phyloP scores from a whole-genome alignment of 2,329 filamentous ascomycete genomes.

The Trichoderma sp. region DNA sequence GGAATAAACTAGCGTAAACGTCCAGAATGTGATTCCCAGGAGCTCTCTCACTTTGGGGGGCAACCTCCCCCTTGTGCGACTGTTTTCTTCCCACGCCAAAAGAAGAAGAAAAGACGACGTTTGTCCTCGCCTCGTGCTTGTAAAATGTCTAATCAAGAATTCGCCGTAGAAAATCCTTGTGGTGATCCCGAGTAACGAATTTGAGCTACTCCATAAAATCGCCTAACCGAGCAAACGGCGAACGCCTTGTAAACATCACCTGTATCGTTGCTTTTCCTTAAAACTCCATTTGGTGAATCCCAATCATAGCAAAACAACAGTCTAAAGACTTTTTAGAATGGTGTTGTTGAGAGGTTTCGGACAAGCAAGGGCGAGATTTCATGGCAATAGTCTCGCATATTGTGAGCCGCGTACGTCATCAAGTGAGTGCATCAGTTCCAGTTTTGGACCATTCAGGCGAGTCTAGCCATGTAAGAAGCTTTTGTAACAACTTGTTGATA shows the following conservation, averaged over 20 bases:
- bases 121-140: not conserved
- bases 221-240: not conserved
- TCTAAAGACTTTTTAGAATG: not conserved
- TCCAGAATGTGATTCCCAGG: not conserved
- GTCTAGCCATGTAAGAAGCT: constrained; percentile 34
- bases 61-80: not conserved
- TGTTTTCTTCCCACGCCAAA: not conserved
- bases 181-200: not conserved
- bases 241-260: not conserved
- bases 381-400: not conserved
- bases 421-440: not conserved
- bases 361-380: not conserved
- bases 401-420: not conserved
- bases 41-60: not conserved
- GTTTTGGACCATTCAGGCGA: not conserved
- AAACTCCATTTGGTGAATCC: not conserved
- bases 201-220: not conserved
- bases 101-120: not conserved
- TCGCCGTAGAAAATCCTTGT: not conserved
- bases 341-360: not conserved
- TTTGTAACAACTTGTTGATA: constrained; percentile 30
- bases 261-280: not conserved
- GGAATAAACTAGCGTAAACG: not conserved
- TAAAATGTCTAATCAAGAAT: not conserved
- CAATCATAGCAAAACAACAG: not conserved